Conservation (phyloP, 2,329 filamentous ascomycete genomes). For the Pseudogymnoascus sp. region DNA sequence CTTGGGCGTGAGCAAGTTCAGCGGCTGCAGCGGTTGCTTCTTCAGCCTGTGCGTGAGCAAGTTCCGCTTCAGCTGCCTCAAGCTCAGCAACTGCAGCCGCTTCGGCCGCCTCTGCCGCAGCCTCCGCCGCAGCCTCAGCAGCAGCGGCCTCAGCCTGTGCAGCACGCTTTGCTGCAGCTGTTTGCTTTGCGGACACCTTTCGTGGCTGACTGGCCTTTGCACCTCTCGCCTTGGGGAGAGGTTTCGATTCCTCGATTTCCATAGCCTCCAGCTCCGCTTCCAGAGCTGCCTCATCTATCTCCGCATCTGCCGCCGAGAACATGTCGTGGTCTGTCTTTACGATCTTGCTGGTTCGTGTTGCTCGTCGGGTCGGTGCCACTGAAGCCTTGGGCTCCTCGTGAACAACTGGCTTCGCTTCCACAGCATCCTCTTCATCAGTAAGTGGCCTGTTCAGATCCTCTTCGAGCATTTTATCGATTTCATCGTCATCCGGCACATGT, state of each 20-base stretch:
- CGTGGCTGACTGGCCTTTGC: conserved; percentile 25
- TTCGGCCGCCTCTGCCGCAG: not conserved
- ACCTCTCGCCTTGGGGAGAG: conserved; percentile 24
- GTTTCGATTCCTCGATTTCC: conserved; percentile 23
- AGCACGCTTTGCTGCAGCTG: conserved; percentile 23
- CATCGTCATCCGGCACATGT: conserved; percentile 51
- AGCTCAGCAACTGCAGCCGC: conserved; percentile 12
- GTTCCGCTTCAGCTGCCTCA: not conserved
- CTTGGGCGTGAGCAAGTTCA: not conserved
- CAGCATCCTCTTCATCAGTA: conserved; percentile 42
- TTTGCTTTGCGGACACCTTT: conserved; percentile 27
- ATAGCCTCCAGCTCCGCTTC: conserved; percentile 27
- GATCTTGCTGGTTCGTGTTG: conserved; percentile 17
- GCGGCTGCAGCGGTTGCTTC: not conserved
- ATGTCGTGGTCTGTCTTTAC: conserved; percentile 20
- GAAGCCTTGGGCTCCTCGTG: not conserved
- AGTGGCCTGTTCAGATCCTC: conserved; percentile 55
- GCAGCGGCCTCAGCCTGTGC: conserved; percentile 19
- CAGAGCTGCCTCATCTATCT: conserved; percentile 26
- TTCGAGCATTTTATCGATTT: conserved; percentile 60
- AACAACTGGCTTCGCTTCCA: conserved; percentile 33
- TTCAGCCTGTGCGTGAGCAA: not conserved
- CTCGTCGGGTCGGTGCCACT: conserved; percentile 12
- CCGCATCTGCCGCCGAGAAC: conserved; percentile 20
- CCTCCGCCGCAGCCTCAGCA: conserved; percentile 8